Evolutionary conservation across 331 rosid species (phyloP).

Genomic region (Quercus phellos): DNA sequence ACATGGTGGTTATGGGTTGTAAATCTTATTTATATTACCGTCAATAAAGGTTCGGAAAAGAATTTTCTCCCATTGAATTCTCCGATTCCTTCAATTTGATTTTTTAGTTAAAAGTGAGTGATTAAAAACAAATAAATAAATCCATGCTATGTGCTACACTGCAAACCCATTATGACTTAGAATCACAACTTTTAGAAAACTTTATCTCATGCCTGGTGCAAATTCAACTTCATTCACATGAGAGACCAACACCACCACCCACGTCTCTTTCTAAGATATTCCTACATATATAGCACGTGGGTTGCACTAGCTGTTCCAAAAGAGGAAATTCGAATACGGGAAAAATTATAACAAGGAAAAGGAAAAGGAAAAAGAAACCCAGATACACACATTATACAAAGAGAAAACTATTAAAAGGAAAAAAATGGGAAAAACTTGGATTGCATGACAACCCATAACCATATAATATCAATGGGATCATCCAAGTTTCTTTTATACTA

Average conservation of each 20-base stretch:
- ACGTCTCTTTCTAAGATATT: not conserved
- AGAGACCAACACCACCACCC: not conserved
- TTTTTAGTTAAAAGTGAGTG: too few species aligned
- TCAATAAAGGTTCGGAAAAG: too few species aligned
- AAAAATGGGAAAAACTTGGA: not conserved
- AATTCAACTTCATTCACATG: not conserved
- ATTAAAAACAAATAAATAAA: too few species aligned
- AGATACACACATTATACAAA: slow-evolving; percentile 23
- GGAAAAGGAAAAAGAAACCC: slow-evolving; percentile 10
- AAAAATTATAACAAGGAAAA: not conserved
- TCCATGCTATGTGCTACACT: not conserved
- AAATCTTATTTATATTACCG: too few species aligned
- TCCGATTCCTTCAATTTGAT: too few species aligned
- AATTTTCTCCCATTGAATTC: too few species aligned
- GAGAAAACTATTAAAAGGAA: not conserved
- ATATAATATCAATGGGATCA: not conserved
- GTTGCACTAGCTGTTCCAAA: not conserved
- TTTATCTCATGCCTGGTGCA: not conserved
- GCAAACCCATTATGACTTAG: not conserved
- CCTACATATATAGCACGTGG: not conserved
- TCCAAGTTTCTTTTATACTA: not conserved
- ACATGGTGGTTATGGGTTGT: too few species aligned
- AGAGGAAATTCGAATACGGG: slow-evolving; percentile 1
- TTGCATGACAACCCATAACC: slow-evolving; percentile 24
- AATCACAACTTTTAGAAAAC: too few species aligned